Evolutionary conservation across 2,329 filamentous ascomycete genomes (phyloP).

Genomic region (Xylariaceae sp.): DNA sequence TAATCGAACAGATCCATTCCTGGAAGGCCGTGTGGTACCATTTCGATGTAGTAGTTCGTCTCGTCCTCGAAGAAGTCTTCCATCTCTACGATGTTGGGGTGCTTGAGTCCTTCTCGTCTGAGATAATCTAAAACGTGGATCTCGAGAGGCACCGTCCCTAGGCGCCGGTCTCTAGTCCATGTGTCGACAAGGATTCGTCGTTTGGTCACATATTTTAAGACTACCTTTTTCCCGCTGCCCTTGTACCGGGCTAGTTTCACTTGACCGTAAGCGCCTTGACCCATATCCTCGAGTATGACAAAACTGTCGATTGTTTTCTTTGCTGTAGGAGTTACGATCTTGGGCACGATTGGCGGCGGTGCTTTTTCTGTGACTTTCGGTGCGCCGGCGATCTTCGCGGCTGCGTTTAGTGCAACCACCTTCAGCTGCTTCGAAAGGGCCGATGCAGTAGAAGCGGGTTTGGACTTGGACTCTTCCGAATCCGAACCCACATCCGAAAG

Average conservation of each 20-base stretch:
- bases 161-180: conserved; percentile 89
- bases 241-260: conserved; percentile 93
- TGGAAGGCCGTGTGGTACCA: conserved; percentile 90
- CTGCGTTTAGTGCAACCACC: conserved; percentile 57
- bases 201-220: conserved; percentile 98
- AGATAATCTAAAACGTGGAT: conserved; percentile 97
- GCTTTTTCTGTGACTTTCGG: conserved; percentile 31
- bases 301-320: conserved; percentile 93
- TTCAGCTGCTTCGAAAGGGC: conserved; percentile 59
- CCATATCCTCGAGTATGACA: conserved; percentile 94
- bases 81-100: conserved; percentile 75
- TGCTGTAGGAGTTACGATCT: conserved; percentile 42
- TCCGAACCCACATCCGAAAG: conserved; percentile 60
- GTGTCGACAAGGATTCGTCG: conserved; percentile 95
- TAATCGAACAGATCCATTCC: conserved; percentile 99
- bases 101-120: conserved; percentile 68
- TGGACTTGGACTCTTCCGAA: conserved; percentile 50
- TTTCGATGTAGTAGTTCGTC: conserved; percentile 97
- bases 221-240: conserved; percentile 76
- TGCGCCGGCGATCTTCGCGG: conserved; percentile 53
- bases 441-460: conserved; percentile 44
- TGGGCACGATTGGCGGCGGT: conserved; percentile 36
- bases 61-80: conserved; percentile 77
- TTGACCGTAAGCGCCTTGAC: conserved; percentile 95
- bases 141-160: conserved; percentile 93